A percentile compares a stretch with the other conserved stretches of the same genome.
Conservation (phyloP, 164 flowering plant species). For the Liriodendron chinense region DNA sequence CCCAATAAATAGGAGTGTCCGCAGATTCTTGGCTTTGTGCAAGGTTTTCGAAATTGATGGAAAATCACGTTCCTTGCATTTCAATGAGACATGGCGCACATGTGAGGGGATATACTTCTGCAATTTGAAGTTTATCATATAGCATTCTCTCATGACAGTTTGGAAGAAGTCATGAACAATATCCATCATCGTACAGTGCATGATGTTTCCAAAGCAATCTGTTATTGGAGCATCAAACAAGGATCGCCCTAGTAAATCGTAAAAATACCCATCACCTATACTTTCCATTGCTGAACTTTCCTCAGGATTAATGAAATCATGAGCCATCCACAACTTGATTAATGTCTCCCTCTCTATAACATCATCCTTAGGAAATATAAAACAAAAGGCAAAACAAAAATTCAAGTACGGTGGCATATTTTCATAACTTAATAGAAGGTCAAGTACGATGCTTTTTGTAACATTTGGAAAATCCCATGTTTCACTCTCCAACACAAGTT, state of each 20-base stretch:
- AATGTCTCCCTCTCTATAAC: neutral
- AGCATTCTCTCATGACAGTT: neutral
- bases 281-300: neutral
- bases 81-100: neutral
- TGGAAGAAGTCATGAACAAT: conserved; percentile 2
- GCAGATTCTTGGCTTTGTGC: neutral
- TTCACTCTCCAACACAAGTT: conserved; percentile 2
- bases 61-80: neutral
- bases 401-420: conserved; percentile 5
- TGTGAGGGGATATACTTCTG: neutral
- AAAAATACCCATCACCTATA: conserved; percentile 6
- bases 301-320: conserved; percentile 2
- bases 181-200: conserved; percentile 6
- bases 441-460: neutral
- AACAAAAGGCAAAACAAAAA: conserved; percentile 12
- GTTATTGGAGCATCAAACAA: conserved; percentile 1
- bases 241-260: conserved; percentile 7
- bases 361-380: conserved; percentile 10
- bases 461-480: conserved; percentile 7
- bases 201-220: neutral
- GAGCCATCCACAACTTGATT: conserved; percentile 16
- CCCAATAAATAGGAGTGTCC: neutral
- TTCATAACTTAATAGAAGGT: conserved; percentile 11
- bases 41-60: neutral
- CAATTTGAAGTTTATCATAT: neutral